A percentile compares a stretch with the other conserved stretches of the same genome.
phyloP scores from a whole-genome alignment of 1,284 basidiomycete species.

The Moniliophthora roreri region DNA sequence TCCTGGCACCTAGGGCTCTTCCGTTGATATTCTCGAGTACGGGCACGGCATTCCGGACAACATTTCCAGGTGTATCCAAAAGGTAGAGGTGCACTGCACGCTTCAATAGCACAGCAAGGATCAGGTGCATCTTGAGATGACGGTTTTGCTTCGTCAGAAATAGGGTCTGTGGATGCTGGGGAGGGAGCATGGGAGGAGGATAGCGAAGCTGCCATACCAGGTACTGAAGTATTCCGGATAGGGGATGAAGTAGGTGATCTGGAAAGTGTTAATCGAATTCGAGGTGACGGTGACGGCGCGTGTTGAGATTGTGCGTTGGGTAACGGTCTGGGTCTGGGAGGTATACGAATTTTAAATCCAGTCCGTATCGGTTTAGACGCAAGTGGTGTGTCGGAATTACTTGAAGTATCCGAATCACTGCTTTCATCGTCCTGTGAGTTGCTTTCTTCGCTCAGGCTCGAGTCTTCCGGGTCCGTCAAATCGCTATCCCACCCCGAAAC shows the following conservation, averaged over 20 bases:
- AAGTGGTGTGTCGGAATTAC: not conserved
- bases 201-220: not conserved
- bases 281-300: not conserved
- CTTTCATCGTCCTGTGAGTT: not conserved
- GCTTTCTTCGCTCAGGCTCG: not conserved
- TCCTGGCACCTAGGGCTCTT: slow-evolving; percentile 23
- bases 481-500: slow-evolving; percentile 13
- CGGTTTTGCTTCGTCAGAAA: not conserved
- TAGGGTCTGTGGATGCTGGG: not conserved
- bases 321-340: not conserved
- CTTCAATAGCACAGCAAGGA: slow-evolving; percentile 17
- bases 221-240: not conserved
- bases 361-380: not conserved
- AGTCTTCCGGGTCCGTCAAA: slow-evolving; percentile 3
- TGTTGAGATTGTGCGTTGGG: not conserved
- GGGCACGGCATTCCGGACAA: slow-evolving; percentile 32
- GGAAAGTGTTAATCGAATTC: not conserved
- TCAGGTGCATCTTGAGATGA: not conserved
- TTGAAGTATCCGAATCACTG: not conserved
- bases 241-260: not conserved
- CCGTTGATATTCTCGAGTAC: slow-evolving; percentile 25
- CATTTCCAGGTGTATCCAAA: slow-evolving; percentile 24
- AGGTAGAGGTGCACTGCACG: slow-evolving; percentile 8
- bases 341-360: slow-evolving; percentile 1
- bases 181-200: not conserved